Evolutionary conservation across 2,329 filamentous ascomycete species (phyloP).

Genomic region (Sphaerulina vaccinii): DNA sequence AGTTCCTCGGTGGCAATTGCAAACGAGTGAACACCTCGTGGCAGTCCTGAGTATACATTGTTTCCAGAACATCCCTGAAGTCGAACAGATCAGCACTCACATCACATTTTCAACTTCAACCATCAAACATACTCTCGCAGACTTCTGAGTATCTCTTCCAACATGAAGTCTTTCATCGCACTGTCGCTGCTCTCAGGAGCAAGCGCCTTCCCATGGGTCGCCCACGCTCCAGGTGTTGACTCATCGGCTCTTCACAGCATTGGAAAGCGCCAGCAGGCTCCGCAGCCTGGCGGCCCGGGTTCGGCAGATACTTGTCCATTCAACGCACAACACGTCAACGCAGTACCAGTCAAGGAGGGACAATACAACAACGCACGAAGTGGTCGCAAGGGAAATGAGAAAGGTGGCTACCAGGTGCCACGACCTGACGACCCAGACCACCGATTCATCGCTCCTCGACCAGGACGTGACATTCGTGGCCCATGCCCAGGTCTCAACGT

Average conservation of each 20-base stretch:
- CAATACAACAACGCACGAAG: slow-evolving; percentile 47
- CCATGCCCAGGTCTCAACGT: slow-evolving; percentile 23
- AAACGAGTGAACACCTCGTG: slow-evolving; percentile 7
- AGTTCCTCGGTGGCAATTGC: slow-evolving; percentile 13
- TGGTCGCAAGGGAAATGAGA: slow-evolving; percentile 43
- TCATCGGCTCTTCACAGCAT: slow-evolving; percentile 33
- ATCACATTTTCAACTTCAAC: not conserved
- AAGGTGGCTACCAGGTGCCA: slow-evolving; percentile 48
- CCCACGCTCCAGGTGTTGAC: slow-evolving; percentile 40
- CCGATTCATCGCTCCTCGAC: slow-evolving; percentile 39
- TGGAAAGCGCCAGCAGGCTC: slow-evolving; percentile 34
- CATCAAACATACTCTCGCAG: not conserved
- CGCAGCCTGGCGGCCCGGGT: slow-evolving; percentile 29
- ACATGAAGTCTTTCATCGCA: slow-evolving; percentile 32
- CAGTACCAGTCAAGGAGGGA: slow-evolving; percentile 38
- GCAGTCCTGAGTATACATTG: slow-evolving; percentile 7
- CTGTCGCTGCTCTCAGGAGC: slow-evolving; percentile 27
- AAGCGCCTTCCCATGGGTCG: slow-evolving; percentile 43
- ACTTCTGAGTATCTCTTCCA: not conserved
- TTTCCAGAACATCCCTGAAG: not conserved
- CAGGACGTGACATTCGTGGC: slow-evolving; percentile 43
- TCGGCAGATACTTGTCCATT: slow-evolving; percentile 38
- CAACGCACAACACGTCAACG: slow-evolving; percentile 42
- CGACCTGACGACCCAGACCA: slow-evolving; percentile 44
- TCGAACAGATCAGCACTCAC: slow-evolving; percentile 9